phyloP scores from a whole-genome alignment of 1,284 basidiomycete species.

The Austroboletus olivaceoglutinosus region DNA sequence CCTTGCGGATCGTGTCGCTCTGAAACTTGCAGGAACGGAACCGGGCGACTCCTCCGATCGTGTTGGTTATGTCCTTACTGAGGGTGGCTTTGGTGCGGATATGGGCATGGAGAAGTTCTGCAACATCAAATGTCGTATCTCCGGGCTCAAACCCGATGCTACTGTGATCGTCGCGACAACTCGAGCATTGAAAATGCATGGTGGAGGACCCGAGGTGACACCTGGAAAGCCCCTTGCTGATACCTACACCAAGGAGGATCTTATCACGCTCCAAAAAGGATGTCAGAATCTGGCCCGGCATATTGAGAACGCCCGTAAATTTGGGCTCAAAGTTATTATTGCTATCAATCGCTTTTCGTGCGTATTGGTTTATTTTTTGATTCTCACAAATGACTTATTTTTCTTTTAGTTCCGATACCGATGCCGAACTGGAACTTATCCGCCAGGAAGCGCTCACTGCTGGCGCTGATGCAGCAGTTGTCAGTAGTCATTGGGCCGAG shows the following conservation, averaged over 20 bases:
- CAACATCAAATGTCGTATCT: constrained; percentile 98
- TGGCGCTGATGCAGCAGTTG: constrained; percentile 93
- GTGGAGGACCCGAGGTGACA: constrained; percentile 95
- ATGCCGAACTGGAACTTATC: constrained; percentile 87
- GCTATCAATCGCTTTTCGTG: constrained; percentile 95
- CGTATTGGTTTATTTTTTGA: constrained; percentile 34
- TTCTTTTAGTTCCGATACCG: constrained; percentile 75
- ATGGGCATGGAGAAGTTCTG: constrained; percentile 99
- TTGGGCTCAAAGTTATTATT: constrained; percentile 95
- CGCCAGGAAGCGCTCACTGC: constrained; percentile 77
- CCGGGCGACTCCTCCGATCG: constrained; percentile 80
- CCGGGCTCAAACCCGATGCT: constrained; percentile 91
- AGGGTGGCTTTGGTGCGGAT: constrained; percentile 98
- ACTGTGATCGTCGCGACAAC: constrained; percentile 97
- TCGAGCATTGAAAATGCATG: constrained; percentile 98
- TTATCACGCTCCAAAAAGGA: constrained; percentile 88
- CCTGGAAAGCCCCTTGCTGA: constrained; percentile 94
- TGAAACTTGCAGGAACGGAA: constrained; percentile 97
- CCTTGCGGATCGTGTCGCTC: constrained; percentile 91
- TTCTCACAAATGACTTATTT: not conserved
- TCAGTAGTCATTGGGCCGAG: constrained; percentile 96
- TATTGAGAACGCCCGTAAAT: constrained; percentile 94
- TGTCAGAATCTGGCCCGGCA: constrained; percentile 94
- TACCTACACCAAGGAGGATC: constrained; percentile 93
- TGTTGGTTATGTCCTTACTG: constrained; percentile 95